Conservation (phyloP, 23 red algal genomes). For the Cyanidium caldarium region DNA sequence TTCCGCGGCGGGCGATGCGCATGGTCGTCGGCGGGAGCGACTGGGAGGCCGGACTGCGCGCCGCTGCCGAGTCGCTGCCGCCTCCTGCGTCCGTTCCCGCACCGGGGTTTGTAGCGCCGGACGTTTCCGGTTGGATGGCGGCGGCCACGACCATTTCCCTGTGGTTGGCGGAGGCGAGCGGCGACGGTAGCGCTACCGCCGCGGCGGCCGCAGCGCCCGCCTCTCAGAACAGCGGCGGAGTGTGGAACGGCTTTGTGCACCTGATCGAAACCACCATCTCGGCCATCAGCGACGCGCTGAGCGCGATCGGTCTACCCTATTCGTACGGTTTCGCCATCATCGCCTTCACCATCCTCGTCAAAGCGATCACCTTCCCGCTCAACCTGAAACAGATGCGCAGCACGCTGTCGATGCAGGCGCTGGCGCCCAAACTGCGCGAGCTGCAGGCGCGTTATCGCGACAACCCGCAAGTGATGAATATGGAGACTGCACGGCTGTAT, state of each 20-base stretch:
- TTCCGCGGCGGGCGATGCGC: too few species aligned
- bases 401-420: constrained; percentile 88
- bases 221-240: constrained; percentile 50
- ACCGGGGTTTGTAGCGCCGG: too few species aligned
- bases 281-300: constrained; percentile 30
- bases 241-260: constrained; percentile 54
- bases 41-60: too few species aligned
- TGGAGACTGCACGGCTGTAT: constrained; percentile 81
- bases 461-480: constrained; percentile 81
- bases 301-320: constrained; percentile 33
- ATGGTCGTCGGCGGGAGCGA: too few species aligned
- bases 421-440: constrained; percentile 65
- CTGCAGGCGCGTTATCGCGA: constrained; percentile 80
- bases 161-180: not conserved
- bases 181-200: not conserved
- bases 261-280: constrained; percentile 46
- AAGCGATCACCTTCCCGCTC: constrained; percentile 85
- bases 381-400: constrained; percentile 92
- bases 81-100: too few species aligned
- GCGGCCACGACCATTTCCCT: too few species aligned
- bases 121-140: too few species aligned
- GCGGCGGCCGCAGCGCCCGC: constrained; percentile 23
- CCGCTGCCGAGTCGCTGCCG: too few species aligned
- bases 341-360: constrained; percentile 71
- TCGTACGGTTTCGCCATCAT: constrained; percentile 91